Conservation (phyloP, 192 early-diverging fungal species). For the Allomyces macrogynus region DNA sequence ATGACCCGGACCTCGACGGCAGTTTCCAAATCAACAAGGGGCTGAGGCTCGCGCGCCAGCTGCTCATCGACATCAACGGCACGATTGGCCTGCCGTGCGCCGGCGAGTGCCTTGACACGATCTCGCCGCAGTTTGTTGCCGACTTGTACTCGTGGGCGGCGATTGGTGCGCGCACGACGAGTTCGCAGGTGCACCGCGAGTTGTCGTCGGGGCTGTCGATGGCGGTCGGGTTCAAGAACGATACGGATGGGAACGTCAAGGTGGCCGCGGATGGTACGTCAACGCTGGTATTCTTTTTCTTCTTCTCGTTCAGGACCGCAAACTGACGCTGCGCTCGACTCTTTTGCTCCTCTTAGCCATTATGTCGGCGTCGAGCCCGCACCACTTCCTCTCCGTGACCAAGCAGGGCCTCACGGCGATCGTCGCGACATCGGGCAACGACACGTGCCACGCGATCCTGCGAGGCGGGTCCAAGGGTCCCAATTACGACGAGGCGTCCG, state of each 20-base stretch:
- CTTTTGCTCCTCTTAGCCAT: slow-evolving; percentile 15
- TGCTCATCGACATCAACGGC: slow-evolving; percentile 59
- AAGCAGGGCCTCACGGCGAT: slow-evolving; percentile 85
- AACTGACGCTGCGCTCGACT: neutral
- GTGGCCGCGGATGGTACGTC: slow-evolving; percentile 42
- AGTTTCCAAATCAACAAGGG: slow-evolving; percentile 95
- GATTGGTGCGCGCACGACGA: slow-evolving; percentile 93
- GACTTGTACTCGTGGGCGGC: slow-evolving; percentile 92
- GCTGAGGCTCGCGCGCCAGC: slow-evolving; percentile 57
- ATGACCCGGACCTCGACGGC: slow-evolving; percentile 34
- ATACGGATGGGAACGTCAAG: slow-evolving; percentile 73
- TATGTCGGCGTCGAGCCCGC: slow-evolving; percentile 45
- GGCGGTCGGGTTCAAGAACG: slow-evolving; percentile 96
- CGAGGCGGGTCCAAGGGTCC: slow-evolving; percentile 74
- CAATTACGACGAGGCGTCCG: slow-evolving; percentile 54
- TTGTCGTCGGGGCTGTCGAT: slow-evolving; percentile 82
- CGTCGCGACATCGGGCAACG: slow-evolving; percentile 65
- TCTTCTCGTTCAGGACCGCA: fast-evolving
- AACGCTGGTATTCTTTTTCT: neutral
- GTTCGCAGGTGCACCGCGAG: slow-evolving; percentile 87
- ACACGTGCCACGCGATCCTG: slow-evolving; percentile 69
- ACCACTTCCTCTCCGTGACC: slow-evolving; percentile 86
- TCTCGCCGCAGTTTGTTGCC: slow-evolving; percentile 85
- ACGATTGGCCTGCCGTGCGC: slow-evolving; percentile 60
- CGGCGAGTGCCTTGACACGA: slow-evolving; percentile 80